Percentiles rank a stretch among this genome's conserved stretches.
Evolutionary conservation across 768 basidiomycete species (phyloP).

Genomic region (Amanita phalloides): DNA sequence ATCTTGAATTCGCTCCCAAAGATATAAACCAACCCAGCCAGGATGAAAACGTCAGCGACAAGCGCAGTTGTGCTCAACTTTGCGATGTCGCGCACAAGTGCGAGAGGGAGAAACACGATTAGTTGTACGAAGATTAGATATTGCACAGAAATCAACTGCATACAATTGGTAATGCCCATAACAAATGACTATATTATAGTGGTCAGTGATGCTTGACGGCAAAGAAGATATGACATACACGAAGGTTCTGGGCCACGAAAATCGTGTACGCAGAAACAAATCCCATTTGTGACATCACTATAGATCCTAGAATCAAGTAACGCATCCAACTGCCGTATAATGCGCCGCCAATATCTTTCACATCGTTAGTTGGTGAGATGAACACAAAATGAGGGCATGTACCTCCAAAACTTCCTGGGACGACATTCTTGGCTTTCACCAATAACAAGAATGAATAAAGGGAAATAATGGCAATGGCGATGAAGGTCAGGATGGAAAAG

Average conservation of each 20-base stretch:
- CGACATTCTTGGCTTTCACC: constrained; percentile 76
- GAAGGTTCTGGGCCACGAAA: constrained; percentile 88
- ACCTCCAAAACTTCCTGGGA: constrained; percentile 93
- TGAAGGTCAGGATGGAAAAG: constrained; percentile 73
- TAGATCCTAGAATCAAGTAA: constrained; percentile 76
- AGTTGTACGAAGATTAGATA: constrained; percentile 81
- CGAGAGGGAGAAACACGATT: constrained; percentile 81
- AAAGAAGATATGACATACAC: constrained; percentile 20
- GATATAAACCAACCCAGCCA: constrained; percentile 79
- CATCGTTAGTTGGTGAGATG: background rate
- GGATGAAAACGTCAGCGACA: constrained; percentile 90
- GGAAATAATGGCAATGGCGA: constrained; percentile 77
- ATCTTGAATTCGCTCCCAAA: constrained; percentile 75
- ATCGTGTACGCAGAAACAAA: constrained; percentile 90
- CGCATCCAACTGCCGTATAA: constrained; percentile 95
- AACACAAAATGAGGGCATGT: background rate
- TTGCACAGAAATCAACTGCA: constrained; percentile 51
- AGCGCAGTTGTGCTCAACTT: constrained; percentile 90
- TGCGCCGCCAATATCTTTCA: constrained; percentile 79
- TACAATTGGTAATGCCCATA: constrained; percentile 68
- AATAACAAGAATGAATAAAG: constrained; percentile 91
- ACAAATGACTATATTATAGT: constrained; percentile 55
- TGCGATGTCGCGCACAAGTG: constrained; percentile 86
- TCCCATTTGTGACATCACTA: constrained; percentile 82
- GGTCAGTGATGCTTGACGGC: background rate